Base-by-base conservation (phyloP, 495 filamentous ascomycete species). In the Xylaria curta region DNA sequence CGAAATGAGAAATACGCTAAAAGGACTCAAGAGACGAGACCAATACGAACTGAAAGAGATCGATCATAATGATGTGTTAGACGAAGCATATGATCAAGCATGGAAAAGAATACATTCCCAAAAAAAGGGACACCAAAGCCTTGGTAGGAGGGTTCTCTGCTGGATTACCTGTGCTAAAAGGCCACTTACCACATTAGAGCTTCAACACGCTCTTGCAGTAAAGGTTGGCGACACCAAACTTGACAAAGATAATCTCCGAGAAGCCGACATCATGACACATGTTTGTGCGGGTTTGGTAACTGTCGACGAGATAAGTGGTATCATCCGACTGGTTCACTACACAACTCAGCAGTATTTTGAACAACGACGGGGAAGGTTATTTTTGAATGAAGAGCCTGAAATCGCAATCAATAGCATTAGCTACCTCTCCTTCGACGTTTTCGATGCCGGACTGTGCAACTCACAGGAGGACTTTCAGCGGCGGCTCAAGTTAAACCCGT, bases 201-300 rank as follows among this genome's bases (percentile, higher is more conserved):
- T 90, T 6, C 81, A 81, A 40, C 79, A 87, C 75, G 87, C 87
- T 0, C 74, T 89, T 46, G 85, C 83, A 5, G 77, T 87, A 0
- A 75, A 84, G 46, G 1, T 44, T 0, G 77, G 68, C 4, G 65
- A 77, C 42, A 0, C 70, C 78, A 0, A 71, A 7, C 36, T 90
- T 8, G 82, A 88, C 40, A 26, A 73, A 24, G 81, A 84, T 0
- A 79, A 82, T 33, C 19, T 89, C 2, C 65, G 79, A 1, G 61
- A 82, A 1, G 66, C 81, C 83, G 15, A 72, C 82, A 21, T 71
- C 1, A 38, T 88, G 4, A 64, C 83, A 7, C 85, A 84, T 1
- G 81, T 85, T 3, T 90, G 88, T 72, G 84, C 82, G 65, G 88
- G 89, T 1, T 74, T 91, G 10, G 82, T 89, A 5, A 85, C 75